Percentiles rank a stretch among this genome's conserved stretches.
Conservation (phyloP, 2,329 filamentous ascomycete species). For the Blumeria graminis region DNA sequence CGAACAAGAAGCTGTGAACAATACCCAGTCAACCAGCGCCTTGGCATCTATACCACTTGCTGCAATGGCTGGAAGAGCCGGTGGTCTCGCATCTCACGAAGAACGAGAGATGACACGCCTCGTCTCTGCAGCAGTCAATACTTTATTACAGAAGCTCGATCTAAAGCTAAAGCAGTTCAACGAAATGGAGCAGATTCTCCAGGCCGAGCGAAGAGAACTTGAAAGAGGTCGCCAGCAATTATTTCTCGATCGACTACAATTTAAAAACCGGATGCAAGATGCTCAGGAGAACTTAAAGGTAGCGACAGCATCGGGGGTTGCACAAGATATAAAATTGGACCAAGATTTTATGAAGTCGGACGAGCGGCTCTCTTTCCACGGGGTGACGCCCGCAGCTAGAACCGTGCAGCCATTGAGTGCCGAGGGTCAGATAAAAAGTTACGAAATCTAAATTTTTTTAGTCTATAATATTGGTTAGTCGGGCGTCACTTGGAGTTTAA, state of each 20-base stretch:
- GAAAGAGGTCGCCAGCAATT: conserved; percentile 81
- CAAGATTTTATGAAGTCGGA: conserved; percentile 13
- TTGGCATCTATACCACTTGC: conserved; percentile 64
- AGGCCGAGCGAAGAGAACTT: conserved; percentile 77
- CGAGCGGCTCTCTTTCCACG: conserved; percentile 29
- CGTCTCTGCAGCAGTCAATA: conserved; percentile 75
- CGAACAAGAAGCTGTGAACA: conserved; percentile 25
- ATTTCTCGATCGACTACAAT: conserved; percentile 73
- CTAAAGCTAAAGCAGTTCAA: conserved; percentile 89
- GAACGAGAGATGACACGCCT: conserved; percentile 91
- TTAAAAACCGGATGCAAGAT: conserved; percentile 67
- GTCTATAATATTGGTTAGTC: conserved; percentile 2
- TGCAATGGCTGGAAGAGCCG: conserved; percentile 62
- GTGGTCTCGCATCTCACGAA: conserved; percentile 79
- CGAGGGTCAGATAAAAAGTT: conserved; percentile 27
- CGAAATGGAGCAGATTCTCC: conserved; percentile 80
- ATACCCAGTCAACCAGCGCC: conserved; percentile 21
- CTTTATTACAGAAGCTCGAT: conserved; percentile 87
- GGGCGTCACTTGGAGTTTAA: conserved; percentile 11
- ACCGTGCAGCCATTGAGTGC: conserved; percentile 29
- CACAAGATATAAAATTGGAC: conserved; percentile 15
- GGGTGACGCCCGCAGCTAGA: conserved; percentile 17
- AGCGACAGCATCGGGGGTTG: conserved; percentile 17
- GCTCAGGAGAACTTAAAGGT: conserved; percentile 51
- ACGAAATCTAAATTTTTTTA: conserved; percentile 11